Conservation (phyloP, 495 filamentous ascomycete species). For the Neurospora terricola region DNA sequence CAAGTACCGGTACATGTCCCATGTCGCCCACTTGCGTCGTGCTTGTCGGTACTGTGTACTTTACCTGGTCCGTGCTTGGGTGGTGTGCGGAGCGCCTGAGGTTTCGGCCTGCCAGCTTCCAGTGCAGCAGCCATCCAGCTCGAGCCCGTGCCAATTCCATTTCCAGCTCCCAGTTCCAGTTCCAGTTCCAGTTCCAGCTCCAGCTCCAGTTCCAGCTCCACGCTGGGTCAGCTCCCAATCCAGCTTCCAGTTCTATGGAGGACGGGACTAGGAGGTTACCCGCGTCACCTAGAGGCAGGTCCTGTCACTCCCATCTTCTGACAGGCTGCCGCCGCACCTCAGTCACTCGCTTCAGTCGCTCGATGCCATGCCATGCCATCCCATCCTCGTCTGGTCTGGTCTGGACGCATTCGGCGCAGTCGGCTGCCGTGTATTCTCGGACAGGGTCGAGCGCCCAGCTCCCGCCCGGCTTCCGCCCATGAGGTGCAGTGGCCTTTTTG, state of each 20-base stretch:
- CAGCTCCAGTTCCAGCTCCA: neutral
- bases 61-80: neutral
- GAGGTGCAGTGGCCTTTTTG: neutral
- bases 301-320: neutral
- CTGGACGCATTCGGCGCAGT: neutral
- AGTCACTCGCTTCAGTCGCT: neutral
- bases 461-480: neutral
- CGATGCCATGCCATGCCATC: neutral
- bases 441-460: neutral
- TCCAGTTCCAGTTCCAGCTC: neutral
- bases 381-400: constrained; percentile 1
- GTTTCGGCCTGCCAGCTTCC: neutral
- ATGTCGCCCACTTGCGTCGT: constrained; percentile 9
- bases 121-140: neutral
- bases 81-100: neutral
- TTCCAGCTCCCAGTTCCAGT: neutral
- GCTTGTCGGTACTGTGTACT: constrained; percentile 13
- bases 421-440: neutral
- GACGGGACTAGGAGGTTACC: neutral
- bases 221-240: neutral
- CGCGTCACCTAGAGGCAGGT: neutral
- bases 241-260: neutral
- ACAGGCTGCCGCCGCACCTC: neutral
- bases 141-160: neutral
- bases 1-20: constrained; percentile 10